Evolutionary conservation across 2,329 filamentous ascomycete species (phyloP).

Genomic region (Colletotrichum gloeosporioides): DNA sequence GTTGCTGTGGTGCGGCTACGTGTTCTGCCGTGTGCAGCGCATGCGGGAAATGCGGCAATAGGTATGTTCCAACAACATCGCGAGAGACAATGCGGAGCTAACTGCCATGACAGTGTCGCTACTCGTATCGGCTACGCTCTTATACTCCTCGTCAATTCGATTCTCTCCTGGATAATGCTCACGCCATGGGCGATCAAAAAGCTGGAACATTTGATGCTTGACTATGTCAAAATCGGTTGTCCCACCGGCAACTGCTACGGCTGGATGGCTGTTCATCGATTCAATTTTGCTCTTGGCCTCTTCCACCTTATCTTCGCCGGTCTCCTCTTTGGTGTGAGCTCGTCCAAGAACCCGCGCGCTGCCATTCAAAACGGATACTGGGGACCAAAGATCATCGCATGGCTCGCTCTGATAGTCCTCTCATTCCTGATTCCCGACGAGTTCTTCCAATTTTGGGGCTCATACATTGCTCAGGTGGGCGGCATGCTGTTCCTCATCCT

Average conservation of each 20-base stretch:
- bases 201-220: slow-evolving; percentile 86
- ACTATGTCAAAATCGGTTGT: slow-evolving; percentile 96
- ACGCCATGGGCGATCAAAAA: slow-evolving; percentile 98
- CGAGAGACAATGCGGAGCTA: background rate
- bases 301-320: slow-evolving; percentile 90
- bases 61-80: slow-evolving; percentile 53
- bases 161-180: slow-evolving; percentile 98
- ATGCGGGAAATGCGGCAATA: slow-evolving; percentile 97
- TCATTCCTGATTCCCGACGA: slow-evolving; percentile 95
- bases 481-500: slow-evolving; percentile 94
- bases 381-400: slow-evolving; percentile 93
- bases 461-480: slow-evolving; percentile 86
- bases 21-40: slow-evolving; percentile 95
- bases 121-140: slow-evolving; percentile 97
- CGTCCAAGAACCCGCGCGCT: slow-evolving; percentile 86
- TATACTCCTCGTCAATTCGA: slow-evolving; percentile 94
- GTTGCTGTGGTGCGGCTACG: slow-evolving; percentile 95
- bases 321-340: slow-evolving; percentile 84
- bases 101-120: slow-evolving; percentile 70
- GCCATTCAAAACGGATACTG: slow-evolving; percentile 97
- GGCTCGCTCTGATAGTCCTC: slow-evolving; percentile 84
- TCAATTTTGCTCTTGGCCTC: slow-evolving; percentile 95
- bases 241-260: slow-evolving; percentile 90
- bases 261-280: slow-evolving; percentile 94
- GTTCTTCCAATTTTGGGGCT: slow-evolving; percentile 96